These are phyloP conservation scores for Pleochaeta shiraiana DNA, from an alignment of 2,329 filamentous ascomycete genomes.

Conservation along the genomic window DNA sequence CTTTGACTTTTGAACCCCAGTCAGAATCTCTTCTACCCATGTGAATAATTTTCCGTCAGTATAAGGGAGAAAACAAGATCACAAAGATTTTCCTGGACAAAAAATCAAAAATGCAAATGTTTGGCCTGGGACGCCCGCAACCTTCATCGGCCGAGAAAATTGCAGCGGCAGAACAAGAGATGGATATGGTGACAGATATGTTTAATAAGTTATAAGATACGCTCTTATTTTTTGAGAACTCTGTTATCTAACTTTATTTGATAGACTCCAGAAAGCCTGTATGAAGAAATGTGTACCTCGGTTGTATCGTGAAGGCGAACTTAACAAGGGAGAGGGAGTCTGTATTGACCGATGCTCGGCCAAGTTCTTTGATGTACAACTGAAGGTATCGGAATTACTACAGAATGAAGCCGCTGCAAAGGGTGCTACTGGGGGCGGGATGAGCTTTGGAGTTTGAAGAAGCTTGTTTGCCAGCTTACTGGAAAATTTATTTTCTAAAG, in stretches of 20 bases:
- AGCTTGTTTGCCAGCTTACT: no score
- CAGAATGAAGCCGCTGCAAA: constrained; percentile 60
- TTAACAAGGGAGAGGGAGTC: constrained; percentile 98
- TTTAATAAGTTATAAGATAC: constrained; percentile 62
- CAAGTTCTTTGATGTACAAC: constrained; percentile 98
- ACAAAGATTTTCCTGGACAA: no score
- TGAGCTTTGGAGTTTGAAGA: constrained; percentile 24
- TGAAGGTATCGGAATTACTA: constrained; percentile 96
- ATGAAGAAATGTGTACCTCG: constrained; percentile 80
- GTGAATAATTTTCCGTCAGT: no score
- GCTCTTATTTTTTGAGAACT: neutral
- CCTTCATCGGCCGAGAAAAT: constrained; percentile 95
- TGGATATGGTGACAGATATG: constrained; percentile 96
- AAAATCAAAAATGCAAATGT: constrained; percentile 60
- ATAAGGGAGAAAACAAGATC: no score
- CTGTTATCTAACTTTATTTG: neutral
- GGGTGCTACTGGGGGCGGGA: constrained; percentile 28
- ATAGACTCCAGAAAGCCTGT: constrained; percentile 70
- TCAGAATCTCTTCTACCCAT: no score
- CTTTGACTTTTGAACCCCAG: no score
- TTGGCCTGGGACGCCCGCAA: constrained; percentile 55
- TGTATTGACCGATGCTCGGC: constrained; percentile 93
- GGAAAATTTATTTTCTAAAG: no score
- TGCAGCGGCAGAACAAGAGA: constrained; percentile 84
- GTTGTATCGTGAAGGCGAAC: constrained; percentile 85